Conservation (phyloP, 75 land plant genomes). For the Cryptomeria japonica region DNA sequence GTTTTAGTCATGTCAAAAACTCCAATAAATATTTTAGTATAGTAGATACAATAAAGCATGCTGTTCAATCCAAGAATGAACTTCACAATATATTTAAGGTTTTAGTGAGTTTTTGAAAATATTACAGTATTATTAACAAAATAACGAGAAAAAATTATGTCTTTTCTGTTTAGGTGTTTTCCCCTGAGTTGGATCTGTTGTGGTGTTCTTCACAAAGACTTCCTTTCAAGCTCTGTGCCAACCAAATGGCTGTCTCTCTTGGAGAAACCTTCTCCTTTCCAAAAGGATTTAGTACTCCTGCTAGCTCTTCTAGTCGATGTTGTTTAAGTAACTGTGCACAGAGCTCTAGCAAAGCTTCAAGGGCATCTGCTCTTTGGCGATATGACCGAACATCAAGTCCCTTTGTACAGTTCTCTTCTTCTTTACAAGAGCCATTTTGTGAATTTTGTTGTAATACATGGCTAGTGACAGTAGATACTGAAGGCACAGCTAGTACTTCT, state of each 20-base stretch:
- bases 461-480: background rate
- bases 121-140: conserved; percentile 4
- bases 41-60: background rate
- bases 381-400: conserved; percentile 83
- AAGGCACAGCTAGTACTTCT: background rate
- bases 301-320: conserved; percentile 86
- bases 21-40: background rate
- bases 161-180: background rate
- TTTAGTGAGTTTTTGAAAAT: background rate
- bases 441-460: background rate
- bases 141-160: background rate
- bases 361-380: conserved; percentile 96
- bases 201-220: conserved; percentile 21
- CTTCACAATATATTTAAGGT: background rate
- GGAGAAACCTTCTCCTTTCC: conserved; percentile 97
- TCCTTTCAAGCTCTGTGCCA: conserved; percentile 94
- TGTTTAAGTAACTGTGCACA: conserved; percentile 88
- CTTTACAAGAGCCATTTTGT: conserved; percentile 5
- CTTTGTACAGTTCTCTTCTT: conserved; percentile 21
- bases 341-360: conserved; percentile 89
- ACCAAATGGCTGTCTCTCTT: conserved; percentile 98
- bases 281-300: conserved; percentile 90
- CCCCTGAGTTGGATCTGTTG: conserved; percentile 1
- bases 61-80: background rate
- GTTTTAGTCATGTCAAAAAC: background rate